These are phyloP conservation scores for Arabis hirsuta DNA, from an alignment of 345 rosid species.

Conservation along the genomic window DNA sequence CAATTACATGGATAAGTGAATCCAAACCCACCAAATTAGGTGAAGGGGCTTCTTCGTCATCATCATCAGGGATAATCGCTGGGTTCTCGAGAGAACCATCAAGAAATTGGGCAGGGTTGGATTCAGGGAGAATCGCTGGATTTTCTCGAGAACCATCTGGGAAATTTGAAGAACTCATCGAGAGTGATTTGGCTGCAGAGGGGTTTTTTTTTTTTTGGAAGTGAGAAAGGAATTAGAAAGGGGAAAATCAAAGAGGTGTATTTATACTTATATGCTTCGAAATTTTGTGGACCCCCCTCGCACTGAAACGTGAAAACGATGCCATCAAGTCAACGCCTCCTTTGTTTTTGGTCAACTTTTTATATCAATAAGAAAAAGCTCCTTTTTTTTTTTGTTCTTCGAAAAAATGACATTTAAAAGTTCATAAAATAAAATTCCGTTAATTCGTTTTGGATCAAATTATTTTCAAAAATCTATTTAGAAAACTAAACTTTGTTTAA, in stretches of 20 bases:
- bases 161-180: not conserved
- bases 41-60: not conserved
- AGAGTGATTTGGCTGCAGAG: not conserved
- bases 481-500: too few relatives aligned
- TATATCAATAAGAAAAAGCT: not conserved
- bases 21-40: not conserved
- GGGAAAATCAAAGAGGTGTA: not conserved
- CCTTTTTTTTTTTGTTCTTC: not conserved
- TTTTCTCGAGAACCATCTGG: not conserved
- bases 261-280: slow-evolving; percentile 31
- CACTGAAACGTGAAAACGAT: too few relatives aligned
- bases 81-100: not conserved
- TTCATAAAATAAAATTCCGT: too few relatives aligned
- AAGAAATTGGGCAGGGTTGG: not conserved
- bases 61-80: not conserved
- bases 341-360: too few relatives aligned
- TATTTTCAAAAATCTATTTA: too few relatives aligned
- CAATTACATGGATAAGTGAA: not conserved
- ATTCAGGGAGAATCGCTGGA: not conserved
- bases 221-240: not conserved
- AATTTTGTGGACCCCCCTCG: too few relatives aligned
- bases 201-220: too few relatives aligned
- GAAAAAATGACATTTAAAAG: too few relatives aligned
- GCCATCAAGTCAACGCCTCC: not conserved
- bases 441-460: too few relatives aligned